These are phyloP conservation scores for Tetracentron sinense DNA, from an alignment of 164 flowering plant species.

Conservation along the genomic window DNA sequence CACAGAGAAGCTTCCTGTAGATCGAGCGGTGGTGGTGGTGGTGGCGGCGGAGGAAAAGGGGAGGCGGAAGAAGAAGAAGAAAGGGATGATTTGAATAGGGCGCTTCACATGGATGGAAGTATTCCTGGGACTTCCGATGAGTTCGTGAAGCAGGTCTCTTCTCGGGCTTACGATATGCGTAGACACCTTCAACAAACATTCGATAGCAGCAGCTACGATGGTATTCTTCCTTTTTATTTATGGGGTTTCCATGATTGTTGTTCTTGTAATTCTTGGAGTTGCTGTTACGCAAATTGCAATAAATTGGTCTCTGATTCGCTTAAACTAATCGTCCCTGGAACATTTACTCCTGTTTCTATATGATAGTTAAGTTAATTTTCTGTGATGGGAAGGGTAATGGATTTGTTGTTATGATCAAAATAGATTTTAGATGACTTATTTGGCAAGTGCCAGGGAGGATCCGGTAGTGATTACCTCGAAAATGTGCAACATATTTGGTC, in stretches of 20 bases:
- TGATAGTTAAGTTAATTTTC: too few relatives aligned
- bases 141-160: slow-evolving; percentile 88
- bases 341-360: too few relatives aligned
- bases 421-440: too few relatives aligned
- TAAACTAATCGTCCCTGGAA: too few relatives aligned
- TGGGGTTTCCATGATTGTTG: background rate
- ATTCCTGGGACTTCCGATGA: slow-evolving; percentile 79
- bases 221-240: slow-evolving; percentile 26
- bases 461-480: too few relatives aligned
- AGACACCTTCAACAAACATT: slow-evolving; percentile 74
- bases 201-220: slow-evolving; percentile 89
- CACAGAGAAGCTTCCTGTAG: slow-evolving; percentile 8
- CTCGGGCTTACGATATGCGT: slow-evolving; percentile 93
- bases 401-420: too few relatives aligned
- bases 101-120: slow-evolving; percentile 76
- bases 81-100: slow-evolving; percentile 67
- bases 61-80: slow-evolving; percentile 24
- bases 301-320: too few relatives aligned
- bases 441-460: too few relatives aligned
- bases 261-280: too few relatives aligned
- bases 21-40: slow-evolving; percentile 22
- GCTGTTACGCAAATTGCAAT: too few relatives aligned
- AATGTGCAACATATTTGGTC: too few relatives aligned
- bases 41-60: slow-evolving; percentile 14
- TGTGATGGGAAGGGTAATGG: too few relatives aligned